Base-by-base conservation (phyloP, 257 asterid genomes). In the Ehretia macrophylla region DNA sequence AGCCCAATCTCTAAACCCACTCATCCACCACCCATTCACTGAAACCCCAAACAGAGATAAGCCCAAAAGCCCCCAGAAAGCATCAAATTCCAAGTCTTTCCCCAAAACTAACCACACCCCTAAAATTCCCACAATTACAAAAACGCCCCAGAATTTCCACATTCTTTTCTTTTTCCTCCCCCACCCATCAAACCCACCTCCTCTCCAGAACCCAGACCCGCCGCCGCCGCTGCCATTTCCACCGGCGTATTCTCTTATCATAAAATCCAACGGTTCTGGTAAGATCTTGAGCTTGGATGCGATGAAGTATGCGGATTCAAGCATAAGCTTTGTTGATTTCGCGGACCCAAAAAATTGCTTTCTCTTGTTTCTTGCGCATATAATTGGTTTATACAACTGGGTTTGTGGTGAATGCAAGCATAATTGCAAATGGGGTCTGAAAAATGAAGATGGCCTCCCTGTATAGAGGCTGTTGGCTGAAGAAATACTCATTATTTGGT, bases 201-300 rank as follows among this genome's bases (percentile, higher is more conserved):
- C 75, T 12, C 81, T 77, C 57, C 85, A 80, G 38, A 38, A 60
- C 64, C 87, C 75, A 62, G 59, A 73, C 10, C 79, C 79, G 1
- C 91, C 84, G 35, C 74, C 69, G 1, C 88, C 73, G 4, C 88
- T 84, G 14, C 86, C 88, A 60, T 66, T 68, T 3, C 92, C 88
- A n/a, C 70, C 76, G 16, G 78, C 82, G 44, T 72, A 81, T 68
- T 84, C 95, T 16, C 81, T 66, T 53, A 90, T 27, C 52, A 90
- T 8, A 0, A 66, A 58, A 8, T 75, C 92, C 14, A 86, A 38
- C 11, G 96, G 95, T 75, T 78, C 95, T 4, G 95, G 97, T 0
- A 90, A 44, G 48, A 90, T 27, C 70, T 75, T 74, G 50, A 87
- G 68, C 51, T 73, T 83, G 14, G 93, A 85, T 0, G 97, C 96